Evolutionary conservation across 805 yeast species (phyloP).

Genomic region (Wickerhamiella galacta): DNA sequence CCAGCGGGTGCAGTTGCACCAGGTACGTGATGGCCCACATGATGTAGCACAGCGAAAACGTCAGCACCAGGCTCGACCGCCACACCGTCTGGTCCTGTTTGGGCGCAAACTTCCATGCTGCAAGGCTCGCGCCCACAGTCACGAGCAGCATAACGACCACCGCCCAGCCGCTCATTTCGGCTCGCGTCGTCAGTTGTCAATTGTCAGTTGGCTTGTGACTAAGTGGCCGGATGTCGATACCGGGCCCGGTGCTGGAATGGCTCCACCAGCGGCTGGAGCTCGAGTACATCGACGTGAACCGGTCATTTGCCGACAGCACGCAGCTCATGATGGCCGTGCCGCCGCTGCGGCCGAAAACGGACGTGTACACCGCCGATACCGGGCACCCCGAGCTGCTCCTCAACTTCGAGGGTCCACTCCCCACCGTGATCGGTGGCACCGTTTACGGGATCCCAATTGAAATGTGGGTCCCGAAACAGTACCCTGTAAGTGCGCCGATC

Average conservation of each 20-base stretch:
- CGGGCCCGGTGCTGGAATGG: slow-evolving; percentile 26
- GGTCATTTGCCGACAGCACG: slow-evolving; percentile 46
- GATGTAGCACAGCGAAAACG: slow-evolving; percentile 60
- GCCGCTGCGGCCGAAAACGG: slow-evolving; percentile 51
- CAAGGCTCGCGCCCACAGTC: slow-evolving; percentile 40
- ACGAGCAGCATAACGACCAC: slow-evolving; percentile 48
- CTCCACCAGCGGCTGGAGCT: slow-evolving; percentile 38
- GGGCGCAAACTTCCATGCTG: slow-evolving; percentile 77
- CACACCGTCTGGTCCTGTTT: slow-evolving; percentile 49
- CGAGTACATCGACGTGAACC: slow-evolving; percentile 42
- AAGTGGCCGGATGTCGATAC: background rate
- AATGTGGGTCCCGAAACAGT: slow-evolving; percentile 61
- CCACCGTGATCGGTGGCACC: slow-evolving; percentile 18
- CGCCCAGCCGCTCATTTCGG: slow-evolving; percentile 47
- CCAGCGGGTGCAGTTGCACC: slow-evolving; percentile 76
- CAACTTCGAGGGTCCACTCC: slow-evolving; percentile 44
- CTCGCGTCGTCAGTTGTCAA: too few species aligned
- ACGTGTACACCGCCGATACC: slow-evolving; percentile 35
- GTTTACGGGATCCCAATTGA: slow-evolving; percentile 39
- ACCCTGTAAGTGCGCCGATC: slow-evolving; percentile 56
- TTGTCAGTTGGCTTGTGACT: background rate
- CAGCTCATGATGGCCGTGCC: slow-evolving; percentile 34
- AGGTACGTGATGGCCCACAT: slow-evolving; percentile 91
- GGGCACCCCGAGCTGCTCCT: slow-evolving; percentile 48
- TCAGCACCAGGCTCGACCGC: slow-evolving; percentile 54